Evolutionary conservation across 306 rosid species (phyloP).

Genomic region (Prunus padus): DNA sequence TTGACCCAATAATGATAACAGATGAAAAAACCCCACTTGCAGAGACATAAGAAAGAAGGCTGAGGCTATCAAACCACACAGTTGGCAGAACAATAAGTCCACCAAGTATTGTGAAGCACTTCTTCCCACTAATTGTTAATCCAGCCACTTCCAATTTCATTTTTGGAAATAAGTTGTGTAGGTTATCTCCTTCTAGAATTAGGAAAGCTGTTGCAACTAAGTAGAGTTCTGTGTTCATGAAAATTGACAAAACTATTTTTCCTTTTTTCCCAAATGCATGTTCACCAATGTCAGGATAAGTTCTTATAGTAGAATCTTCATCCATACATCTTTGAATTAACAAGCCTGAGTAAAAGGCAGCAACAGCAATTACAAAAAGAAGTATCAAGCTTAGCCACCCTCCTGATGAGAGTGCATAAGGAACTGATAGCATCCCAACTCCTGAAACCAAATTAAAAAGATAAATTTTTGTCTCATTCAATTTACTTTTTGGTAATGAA

Average conservation of each 20-base stretch:
- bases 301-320: constrained; percentile 31
- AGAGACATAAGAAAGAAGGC: constrained; percentile 56
- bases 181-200: constrained; percentile 65
- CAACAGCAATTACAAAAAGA: constrained; percentile 35
- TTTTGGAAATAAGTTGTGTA: constrained; percentile 40
- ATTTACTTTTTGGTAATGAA: background rate
- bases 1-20: constrained; percentile 39
- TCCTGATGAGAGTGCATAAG: constrained; percentile 66
- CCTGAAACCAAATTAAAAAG: constrained; percentile 33
- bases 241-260: constrained; percentile 33
- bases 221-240: constrained; percentile 56
- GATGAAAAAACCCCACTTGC: constrained; percentile 66
- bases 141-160: constrained; percentile 30
- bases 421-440: constrained; percentile 62
- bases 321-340: constrained; percentile 64
- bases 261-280: constrained; percentile 62
- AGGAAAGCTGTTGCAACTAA: constrained; percentile 54
- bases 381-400: constrained; percentile 65
- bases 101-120: constrained; percentile 40
- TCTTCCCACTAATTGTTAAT: constrained; percentile 32
- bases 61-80: constrained; percentile 53
- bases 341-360: constrained; percentile 45
- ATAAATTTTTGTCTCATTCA: background rate
- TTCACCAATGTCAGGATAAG: constrained; percentile 59
- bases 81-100: constrained; percentile 51